Conservation (phyloP, 768 basidiomycete species). For the Mycena indigotica region DNA sequence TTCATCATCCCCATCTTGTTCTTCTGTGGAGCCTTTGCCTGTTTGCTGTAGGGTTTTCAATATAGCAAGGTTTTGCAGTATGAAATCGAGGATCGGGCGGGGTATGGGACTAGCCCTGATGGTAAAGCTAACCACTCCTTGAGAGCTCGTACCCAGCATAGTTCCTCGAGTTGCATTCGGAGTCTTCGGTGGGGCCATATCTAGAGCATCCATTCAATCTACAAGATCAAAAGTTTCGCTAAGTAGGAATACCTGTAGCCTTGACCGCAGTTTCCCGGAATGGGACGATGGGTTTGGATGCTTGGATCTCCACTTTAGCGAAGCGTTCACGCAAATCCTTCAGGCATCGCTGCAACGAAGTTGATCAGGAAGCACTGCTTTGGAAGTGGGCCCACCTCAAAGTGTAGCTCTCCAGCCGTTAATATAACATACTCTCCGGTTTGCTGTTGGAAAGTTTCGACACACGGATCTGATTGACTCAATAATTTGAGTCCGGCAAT, state of each 20-base stretch:
- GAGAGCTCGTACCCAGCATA: constrained; percentile 65
- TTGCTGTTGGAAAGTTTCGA: constrained; percentile 95
- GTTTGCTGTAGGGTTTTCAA: constrained; percentile 63
- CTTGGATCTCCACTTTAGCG: constrained; percentile 89
- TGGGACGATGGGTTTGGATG: constrained; percentile 94
- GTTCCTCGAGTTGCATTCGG: constrained; percentile 74
- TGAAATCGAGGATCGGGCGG: constrained; percentile 66
- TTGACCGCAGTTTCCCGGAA: constrained; percentile 94
- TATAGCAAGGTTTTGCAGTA: constrained; percentile 69
- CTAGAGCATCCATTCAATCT: constrained; percentile 39
- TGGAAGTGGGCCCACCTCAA: constrained; percentile 62
- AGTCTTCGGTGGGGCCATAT: constrained; percentile 86
- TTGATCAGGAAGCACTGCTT: neutral
- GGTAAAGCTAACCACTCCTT: constrained; percentile 76
- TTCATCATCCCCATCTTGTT: constrained; percentile 39
- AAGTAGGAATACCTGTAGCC: constrained; percentile 56
- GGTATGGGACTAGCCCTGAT: constrained; percentile 86
- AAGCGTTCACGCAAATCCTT: constrained; percentile 97
- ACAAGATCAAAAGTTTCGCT: neutral
- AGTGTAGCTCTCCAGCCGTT: constrained; percentile 92
- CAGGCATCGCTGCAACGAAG: constrained; percentile 72
- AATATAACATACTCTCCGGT: constrained; percentile 97
- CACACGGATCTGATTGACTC: constrained; percentile 94
- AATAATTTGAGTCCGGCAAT: constrained; percentile 85
- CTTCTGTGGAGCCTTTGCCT: constrained; percentile 31